A percentile compares a stretch with the other conserved stretches of the same genome.
These are phyloP conservation scores for Metschnikowia anglica DNA, from an alignment of 805 yeast genomes.

Conservation along the genomic window DNA sequence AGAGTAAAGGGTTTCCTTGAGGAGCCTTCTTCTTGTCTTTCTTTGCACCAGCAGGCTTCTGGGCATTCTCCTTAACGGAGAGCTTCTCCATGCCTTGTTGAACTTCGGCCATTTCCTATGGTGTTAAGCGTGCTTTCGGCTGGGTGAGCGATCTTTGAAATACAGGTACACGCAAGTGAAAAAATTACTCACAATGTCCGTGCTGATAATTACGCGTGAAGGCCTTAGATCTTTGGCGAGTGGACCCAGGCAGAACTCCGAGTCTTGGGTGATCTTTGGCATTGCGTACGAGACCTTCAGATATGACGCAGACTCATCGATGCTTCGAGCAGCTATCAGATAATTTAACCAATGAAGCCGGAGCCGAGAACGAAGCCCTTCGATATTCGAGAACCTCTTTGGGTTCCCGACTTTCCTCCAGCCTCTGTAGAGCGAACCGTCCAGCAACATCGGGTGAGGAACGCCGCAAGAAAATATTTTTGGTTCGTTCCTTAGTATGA, in stretches of 20 bases:
- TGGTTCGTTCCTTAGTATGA: too few species aligned
- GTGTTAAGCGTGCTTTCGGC: slow-evolving; percentile 1
- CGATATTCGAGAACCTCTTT: too few species aligned
- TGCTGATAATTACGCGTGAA: slow-evolving; percentile 11
- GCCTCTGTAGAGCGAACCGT: too few species aligned
- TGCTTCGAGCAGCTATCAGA: too few species aligned
- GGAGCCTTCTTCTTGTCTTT: slow-evolving; percentile 47
- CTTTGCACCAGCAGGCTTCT: slow-evolving; percentile 17
- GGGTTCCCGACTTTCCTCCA: too few species aligned
- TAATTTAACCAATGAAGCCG: too few species aligned
- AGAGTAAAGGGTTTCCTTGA: slow-evolving; percentile 39
- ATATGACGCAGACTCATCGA: too few species aligned
- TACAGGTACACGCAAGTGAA: slow-evolving; percentile 6
- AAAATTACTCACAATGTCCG: slow-evolving; percentile 8
- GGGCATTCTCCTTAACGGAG: slow-evolving; percentile 18
- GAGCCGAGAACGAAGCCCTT: too few species aligned
- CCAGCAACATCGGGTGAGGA: too few species aligned
- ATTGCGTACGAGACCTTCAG: too few species aligned
- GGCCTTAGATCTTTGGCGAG: slow-evolving; percentile 5
- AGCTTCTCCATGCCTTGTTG: slow-evolving; percentile 21
- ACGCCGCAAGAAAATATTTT: too few species aligned
- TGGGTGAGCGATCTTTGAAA: neutral
- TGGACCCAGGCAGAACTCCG: too few species aligned
- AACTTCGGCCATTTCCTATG: slow-evolving; percentile 20
- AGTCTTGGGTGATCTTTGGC: slow-evolving; percentile 1